Evolutionary conservation across 1,284 basidiomycete genomes (phyloP), one percentile per base, ranked within the genome.

Genomic region (Sanguinoderma infundibulare): DNA sequence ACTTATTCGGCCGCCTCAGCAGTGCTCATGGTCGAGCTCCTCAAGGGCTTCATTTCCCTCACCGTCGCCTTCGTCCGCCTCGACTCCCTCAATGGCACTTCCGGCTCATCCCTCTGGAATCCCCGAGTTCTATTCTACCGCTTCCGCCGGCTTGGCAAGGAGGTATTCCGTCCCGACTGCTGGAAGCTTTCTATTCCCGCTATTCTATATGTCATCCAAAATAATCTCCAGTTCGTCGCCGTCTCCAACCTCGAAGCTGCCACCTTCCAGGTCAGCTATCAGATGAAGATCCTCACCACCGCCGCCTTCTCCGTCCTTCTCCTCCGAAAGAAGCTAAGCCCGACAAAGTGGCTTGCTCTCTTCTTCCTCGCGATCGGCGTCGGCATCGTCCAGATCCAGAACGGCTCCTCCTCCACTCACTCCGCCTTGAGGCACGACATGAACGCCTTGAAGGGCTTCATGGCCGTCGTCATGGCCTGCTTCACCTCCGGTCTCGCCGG

Each of bases 251-350:
- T 98, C 57, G 92, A 94, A 61, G 94, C 94, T 49, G 94, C 95
- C 12, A 94, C 94, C 4, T 98, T 97, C 79, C 92, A 94, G 71
- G 92, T 96, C 65, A 91, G 90, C 30, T 96, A 96, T 76, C 94
- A 96, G 78, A 95, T 95, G 93, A 96, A 97, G 79, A 97, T 98
- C 71, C 85, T 98, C 66, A 98, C 96, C 32, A 98, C 96, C 10
- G 96, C 96, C 24, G 92, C 91, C 57, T 98, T 96, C 78, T 95
- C 92, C 53, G 95, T 97, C 54, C 70, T 89, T 5, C 81, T 98
- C 55, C 84, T 98, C 5, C 84, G 93, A 55, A 93, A 85, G 72
- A 85, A 85, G 62, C 80, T 98, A 44, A 84, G 81, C 17, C 76
- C 83, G 1, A 81, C 83, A 24, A 95, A 97, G 74, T 98, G 96